Evolutionary conservation across 306 rosid species (phyloP).

Genomic region (Psophocarpus tetragonolobus): DNA sequence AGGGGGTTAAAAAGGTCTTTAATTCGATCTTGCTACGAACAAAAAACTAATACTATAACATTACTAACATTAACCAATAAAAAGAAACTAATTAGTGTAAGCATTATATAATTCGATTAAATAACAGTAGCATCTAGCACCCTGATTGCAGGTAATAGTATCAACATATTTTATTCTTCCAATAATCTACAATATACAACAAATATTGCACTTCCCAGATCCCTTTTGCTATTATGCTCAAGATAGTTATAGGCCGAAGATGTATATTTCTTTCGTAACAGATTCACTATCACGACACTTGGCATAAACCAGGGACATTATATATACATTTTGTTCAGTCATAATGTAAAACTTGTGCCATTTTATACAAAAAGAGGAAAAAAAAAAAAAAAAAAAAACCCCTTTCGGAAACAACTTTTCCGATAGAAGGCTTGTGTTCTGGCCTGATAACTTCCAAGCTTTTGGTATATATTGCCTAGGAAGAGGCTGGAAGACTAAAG

Average conservation of each 20-base stretch:
- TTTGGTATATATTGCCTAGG: conserved; percentile 6
- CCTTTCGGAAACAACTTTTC: neutral
- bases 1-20: no score
- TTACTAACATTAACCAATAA: no score
- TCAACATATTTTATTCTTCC: neutral
- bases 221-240: neutral
- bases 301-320: neutral
- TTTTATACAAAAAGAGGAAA: conserved; percentile 2
- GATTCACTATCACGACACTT: conserved; percentile 1
- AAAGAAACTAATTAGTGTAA: neutral
- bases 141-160: neutral
- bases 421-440: conserved; percentile 21
- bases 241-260: neutral
- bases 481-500: conserved; percentile 1
- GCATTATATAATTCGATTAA: neutral
- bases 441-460: conserved; percentile 5
- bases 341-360: conserved; percentile 7
- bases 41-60: no score
- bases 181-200: neutral
- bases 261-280: conserved; percentile 15
- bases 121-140: neutral
- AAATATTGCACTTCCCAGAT: neutral
- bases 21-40: no score
- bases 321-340: conserved; percentile 33
- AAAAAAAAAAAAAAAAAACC: no score